Evolutionary conservation across 225 moss, liverwort and hornwort species (phyloP).

Genomic region (Anthoceros angustus): DNA sequence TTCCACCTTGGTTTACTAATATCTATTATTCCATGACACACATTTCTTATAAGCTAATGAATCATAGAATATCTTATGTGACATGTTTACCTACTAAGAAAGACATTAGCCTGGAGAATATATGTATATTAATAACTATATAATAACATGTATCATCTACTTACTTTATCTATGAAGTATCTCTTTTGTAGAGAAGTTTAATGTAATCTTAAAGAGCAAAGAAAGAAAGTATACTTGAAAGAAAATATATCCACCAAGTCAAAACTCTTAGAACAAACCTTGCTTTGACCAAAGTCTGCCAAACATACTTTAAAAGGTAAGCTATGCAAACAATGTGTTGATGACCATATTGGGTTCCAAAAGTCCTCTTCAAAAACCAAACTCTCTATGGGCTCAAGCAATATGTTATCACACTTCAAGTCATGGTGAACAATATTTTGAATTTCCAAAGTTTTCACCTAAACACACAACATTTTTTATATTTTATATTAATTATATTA

Average conservation of each 20-base stretch:
- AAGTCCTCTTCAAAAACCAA: slow-evolving; percentile 42
- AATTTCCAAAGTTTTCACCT: slow-evolving; percentile 70
- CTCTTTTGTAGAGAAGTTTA: neutral
- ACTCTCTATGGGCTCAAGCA: slow-evolving; percentile 41
- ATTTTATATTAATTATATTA: too few species aligned
- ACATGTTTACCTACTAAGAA: neutral
- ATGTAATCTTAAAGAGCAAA: neutral
- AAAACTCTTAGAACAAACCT: slow-evolving; percentile 23
- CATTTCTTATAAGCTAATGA: neutral
- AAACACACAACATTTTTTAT: too few species aligned
- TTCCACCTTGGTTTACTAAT: slow-evolving; percentile 49
- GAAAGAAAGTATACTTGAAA: neutral
- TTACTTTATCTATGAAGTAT: too few species aligned
- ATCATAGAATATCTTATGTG: neutral
- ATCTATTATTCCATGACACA: slow-evolving; percentile 16
- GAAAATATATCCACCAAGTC: too few species aligned
- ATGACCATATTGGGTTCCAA: slow-evolving; percentile 66
- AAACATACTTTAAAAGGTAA: slow-evolving; percentile 66
- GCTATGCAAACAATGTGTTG: slow-evolving; percentile 10
- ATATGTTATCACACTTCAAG: slow-evolving; percentile 81
- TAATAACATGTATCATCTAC: too few species aligned
- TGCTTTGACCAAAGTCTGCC: slow-evolving; percentile 93
- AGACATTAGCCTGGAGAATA: neutral
- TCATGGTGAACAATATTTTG: slow-evolving; percentile 93
- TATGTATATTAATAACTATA: too few species aligned